Percentiles rank a stretch among this genome's conserved stretches.
These are phyloP conservation scores for Medicago lupulina DNA, from an alignment of 306 rosid species.

Conservation along the genomic window DNA sequence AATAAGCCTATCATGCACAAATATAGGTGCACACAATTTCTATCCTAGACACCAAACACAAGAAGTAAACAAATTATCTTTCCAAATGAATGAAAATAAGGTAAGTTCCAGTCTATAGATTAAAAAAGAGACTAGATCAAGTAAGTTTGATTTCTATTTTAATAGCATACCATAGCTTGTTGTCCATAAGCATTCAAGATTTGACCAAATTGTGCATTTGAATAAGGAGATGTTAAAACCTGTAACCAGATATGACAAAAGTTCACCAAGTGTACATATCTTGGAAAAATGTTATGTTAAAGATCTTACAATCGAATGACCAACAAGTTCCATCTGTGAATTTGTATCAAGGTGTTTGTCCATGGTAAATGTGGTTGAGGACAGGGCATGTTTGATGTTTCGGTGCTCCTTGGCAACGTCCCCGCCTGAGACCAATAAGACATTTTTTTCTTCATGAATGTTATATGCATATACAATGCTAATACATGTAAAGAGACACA, in stretches of 20 bases:
- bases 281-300: slow-evolving; percentile 31
- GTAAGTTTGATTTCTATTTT: background rate
- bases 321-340: slow-evolving; percentile 63
- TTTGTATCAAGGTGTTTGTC: slow-evolving; percentile 59
- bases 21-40: too few relatives aligned
- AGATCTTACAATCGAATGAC: slow-evolving; percentile 76
- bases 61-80: too few relatives aligned
- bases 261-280: background rate
- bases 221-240: slow-evolving; percentile 72
- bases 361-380: slow-evolving; percentile 48
- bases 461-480: slow-evolving; percentile 28
- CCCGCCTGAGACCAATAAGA: slow-evolving; percentile 50
- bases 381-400: slow-evolving; percentile 45
- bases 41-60: too few relatives aligned
- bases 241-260: slow-evolving; percentile 51
- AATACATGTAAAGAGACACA: background rate
- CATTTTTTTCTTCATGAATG: background rate
- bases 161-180: slow-evolving; percentile 63
- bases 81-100: background rate
- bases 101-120: background rate
- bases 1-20: too few relatives aligned
- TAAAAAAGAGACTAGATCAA: background rate
- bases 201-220: slow-evolving; percentile 68
- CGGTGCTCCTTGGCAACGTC: slow-evolving; percentile 50
- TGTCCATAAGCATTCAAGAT: slow-evolving; percentile 59